These are phyloP conservation scores for Pseudogymnoascus sp. DNA, from an alignment of 2,329 filamentous ascomycete genomes.

Conservation along the genomic window DNA sequence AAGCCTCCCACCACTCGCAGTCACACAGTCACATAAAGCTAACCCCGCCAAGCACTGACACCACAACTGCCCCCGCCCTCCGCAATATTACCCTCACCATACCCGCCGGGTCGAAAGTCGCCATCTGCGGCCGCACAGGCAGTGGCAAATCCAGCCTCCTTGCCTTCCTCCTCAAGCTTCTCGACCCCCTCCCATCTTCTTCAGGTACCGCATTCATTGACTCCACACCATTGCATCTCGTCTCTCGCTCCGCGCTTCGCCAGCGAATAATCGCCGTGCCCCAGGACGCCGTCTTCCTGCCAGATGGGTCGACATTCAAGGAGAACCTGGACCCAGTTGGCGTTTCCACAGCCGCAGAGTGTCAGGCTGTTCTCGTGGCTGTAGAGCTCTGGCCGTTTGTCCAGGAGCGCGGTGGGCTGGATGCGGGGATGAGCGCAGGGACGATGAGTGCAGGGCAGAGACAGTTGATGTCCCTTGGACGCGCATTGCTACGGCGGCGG, in stretches of 20 bases:
- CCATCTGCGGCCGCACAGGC: conserved; percentile 30
- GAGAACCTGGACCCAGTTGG: conserved; percentile 38
- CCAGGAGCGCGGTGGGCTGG: conserved; percentile 32
- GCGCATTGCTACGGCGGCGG: conserved; percentile 24
- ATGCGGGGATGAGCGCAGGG: conserved; percentile 25
- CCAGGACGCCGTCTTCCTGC: conserved; percentile 47
- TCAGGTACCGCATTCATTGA: conserved; percentile 40
- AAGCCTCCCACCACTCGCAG: background rate
- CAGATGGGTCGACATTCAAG: conserved; percentile 34
- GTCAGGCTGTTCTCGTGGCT: conserved; percentile 10
- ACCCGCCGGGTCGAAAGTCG: conserved; percentile 27
- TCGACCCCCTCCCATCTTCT: conserved; percentile 25
- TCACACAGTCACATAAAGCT: background rate
- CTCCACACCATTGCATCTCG: conserved; percentile 27
- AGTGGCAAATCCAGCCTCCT: conserved; percentile 37
- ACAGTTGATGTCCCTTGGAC: conserved; percentile 41
- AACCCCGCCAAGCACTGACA: conserved; percentile 13
- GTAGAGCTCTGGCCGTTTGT: conserved; percentile 15
- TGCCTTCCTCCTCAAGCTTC: conserved; percentile 33
- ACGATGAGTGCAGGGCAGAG: conserved; percentile 38
- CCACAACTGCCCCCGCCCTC: conserved; percentile 22
- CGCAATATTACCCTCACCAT: conserved; percentile 26
- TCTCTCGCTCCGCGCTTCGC: conserved; percentile 39
- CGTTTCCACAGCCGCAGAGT: conserved; percentile 21
- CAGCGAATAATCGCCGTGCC: conserved; percentile 44